Evolutionary conservation across 306 rosid species (phyloP).

Genomic region (Lathyrus sativus): DNA sequence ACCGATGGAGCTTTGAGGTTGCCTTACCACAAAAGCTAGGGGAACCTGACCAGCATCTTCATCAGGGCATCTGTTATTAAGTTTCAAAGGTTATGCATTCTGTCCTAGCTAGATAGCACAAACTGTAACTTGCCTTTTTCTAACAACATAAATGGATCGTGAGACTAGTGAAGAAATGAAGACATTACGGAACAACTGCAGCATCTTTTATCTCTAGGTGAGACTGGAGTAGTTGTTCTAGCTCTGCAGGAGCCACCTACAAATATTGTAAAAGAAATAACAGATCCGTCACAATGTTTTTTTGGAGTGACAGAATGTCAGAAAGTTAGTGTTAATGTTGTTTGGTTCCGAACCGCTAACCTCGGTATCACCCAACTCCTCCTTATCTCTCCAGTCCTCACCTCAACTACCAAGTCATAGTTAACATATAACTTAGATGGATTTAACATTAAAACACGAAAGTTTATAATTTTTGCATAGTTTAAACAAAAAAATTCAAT

Average conservation of each 20-base stretch:
- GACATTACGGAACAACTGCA: constrained; percentile 61
- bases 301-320: too few species aligned
- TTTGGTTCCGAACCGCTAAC: too few species aligned
- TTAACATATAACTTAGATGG: not conserved
- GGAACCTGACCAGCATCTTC: constrained; percentile 82
- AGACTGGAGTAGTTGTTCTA: constrained; percentile 64
- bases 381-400: too few species aligned
- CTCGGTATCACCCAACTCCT: too few species aligned
- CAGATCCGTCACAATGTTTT: not conserved
- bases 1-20: constrained; percentile 38
- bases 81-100: constrained; percentile 1
- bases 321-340: too few species aligned
- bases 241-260: constrained; percentile 77
- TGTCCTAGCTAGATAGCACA: not conserved
- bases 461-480: not conserved
- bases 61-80: constrained; percentile 57
- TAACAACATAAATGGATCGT: not conserved
- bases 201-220: constrained; percentile 62
- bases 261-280: not conserved
- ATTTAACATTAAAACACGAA: not conserved
- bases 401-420: too few species aligned
- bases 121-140: not conserved
- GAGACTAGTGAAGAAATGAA: not conserved
- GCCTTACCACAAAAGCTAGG: constrained; percentile 61
- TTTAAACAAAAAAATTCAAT: not conserved